phyloP scores from a whole-genome alignment of 2,329 filamentous ascomycete species.

The Trichoderma sp. region DNA sequence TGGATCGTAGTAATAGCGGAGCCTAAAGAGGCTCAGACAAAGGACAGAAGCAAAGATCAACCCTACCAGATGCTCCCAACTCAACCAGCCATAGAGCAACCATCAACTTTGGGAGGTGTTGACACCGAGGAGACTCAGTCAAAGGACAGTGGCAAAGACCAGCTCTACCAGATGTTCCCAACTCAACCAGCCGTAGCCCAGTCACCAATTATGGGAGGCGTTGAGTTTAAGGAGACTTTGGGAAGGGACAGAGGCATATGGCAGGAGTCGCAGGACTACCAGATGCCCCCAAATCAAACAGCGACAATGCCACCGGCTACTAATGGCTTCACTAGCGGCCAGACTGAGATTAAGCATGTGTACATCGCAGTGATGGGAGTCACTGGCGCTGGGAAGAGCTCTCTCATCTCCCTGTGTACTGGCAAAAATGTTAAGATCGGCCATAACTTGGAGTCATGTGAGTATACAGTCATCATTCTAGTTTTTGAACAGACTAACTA shows the following conservation, averaged over 20 bases:
- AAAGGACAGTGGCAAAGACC: background rate
- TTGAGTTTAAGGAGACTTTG: no score
- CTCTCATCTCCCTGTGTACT: background rate
- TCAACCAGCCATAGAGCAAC: fast-evolving
- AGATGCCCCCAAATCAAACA: background rate
- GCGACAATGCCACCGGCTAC: fast-evolving
- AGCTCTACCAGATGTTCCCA: background rate
- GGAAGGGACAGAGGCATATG: no score
- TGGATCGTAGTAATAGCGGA: background rate
- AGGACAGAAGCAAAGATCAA: background rate
- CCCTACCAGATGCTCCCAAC: background rate
- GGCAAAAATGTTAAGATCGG: background rate
- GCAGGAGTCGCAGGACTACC: no score
- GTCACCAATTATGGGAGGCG: no score
- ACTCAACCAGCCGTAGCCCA: background rate
- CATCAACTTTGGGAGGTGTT: no score
- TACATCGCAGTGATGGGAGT: background rate
- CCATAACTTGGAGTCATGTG: background rate
- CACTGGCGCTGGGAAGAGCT: background rate
- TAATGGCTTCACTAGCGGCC: background rate
- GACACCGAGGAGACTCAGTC: background rate
- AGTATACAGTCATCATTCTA: background rate
- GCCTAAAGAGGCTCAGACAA: background rate
- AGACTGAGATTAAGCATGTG: background rate
- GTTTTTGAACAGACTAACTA: background rate